These are phyloP conservation scores for Ophiostoma australiae DNA, from an alignment of 2,329 filamentous ascomycete genomes.

Conservation along the genomic window DNA sequence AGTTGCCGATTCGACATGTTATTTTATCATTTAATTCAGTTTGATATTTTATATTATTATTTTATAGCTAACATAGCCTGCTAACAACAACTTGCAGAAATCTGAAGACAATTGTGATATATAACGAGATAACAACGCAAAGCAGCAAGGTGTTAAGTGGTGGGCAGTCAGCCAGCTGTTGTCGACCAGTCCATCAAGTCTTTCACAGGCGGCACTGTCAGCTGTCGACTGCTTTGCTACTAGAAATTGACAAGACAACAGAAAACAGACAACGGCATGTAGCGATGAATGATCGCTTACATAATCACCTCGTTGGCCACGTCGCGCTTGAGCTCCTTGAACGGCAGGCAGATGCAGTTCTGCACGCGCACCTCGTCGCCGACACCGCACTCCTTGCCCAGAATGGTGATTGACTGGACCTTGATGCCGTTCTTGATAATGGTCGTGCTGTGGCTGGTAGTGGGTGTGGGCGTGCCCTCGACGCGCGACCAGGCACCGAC, in stretches of 20 bases:
- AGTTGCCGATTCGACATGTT: too few species aligned
- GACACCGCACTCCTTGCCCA: constrained; percentile 93
- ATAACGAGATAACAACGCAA: constrained; percentile 3
- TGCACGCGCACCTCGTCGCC: constrained; percentile 93
- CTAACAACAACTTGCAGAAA: background rate
- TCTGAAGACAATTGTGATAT: constrained; percentile 6
- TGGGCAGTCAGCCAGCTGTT: background rate
- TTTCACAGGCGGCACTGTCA: background rate
- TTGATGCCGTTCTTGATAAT: constrained; percentile 98
- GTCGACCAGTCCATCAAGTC: background rate
- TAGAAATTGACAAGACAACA: background rate
- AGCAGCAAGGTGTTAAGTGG: background rate
- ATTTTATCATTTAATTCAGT: background rate
- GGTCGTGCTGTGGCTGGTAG: constrained; percentile 83
- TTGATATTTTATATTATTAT: background rate
- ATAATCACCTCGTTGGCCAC: constrained; percentile 87
- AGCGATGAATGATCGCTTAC: constrained; percentile 44
- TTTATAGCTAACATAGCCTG: background rate
- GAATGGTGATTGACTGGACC: constrained; percentile 95
- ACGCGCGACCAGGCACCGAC: constrained; percentile 98
- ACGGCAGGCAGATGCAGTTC: constrained; percentile 95
- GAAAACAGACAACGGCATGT: background rate
- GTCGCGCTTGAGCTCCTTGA: constrained; percentile 96
- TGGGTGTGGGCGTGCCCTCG: constrained; percentile 85
- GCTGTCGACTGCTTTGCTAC: background rate